phyloP scores from a whole-genome alignment of 768 basidiomycete genomes.

The Floccularia luteovirens region DNA sequence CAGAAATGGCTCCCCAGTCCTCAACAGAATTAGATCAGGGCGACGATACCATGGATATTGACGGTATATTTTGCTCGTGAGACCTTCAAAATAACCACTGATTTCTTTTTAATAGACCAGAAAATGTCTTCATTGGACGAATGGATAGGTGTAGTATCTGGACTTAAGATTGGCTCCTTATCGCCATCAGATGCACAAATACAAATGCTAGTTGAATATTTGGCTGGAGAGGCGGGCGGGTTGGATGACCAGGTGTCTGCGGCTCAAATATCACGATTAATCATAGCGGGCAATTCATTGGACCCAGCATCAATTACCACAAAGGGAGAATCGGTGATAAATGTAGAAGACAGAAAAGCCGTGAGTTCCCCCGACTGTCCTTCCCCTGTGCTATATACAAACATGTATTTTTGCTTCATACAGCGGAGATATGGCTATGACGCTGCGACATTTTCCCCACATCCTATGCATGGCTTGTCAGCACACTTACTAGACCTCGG shows the following conservation, averaged over 20 bases:
- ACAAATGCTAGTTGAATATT: constrained; percentile 86
- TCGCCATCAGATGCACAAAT: constrained; percentile 62
- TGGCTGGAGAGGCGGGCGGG: constrained; percentile 79
- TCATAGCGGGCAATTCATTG: constrained; percentile 88
- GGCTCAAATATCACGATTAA: constrained; percentile 71
- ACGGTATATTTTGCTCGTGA: constrained; percentile 35
- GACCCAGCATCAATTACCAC: constrained; percentile 33
- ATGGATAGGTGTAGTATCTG: constrained; percentile 85
- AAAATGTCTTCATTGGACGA: constrained; percentile 32
- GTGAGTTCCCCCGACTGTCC: constrained; percentile 32
- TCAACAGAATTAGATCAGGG: constrained; percentile 15
- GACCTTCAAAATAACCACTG: not conserved
- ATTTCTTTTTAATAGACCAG: not conserved
- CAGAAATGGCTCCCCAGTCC: constrained; percentile 71
- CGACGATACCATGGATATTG: constrained; percentile 56
- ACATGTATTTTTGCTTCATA: constrained; percentile 5
- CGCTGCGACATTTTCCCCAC: constrained; percentile 56
- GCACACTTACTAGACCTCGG: constrained; percentile 69
- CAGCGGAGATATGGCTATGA: constrained; percentile 68
- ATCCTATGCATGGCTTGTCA: constrained; percentile 68
- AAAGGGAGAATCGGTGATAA: constrained; percentile 21
- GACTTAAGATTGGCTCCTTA: constrained; percentile 68
- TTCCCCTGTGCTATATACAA: not conserved
- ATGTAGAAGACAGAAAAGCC: constrained; percentile 42
- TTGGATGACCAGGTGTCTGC: constrained; percentile 55